phyloP scores from a whole-genome alignment of 2,329 filamentous ascomycete species.

The Aaosphaeria arxii region DNA sequence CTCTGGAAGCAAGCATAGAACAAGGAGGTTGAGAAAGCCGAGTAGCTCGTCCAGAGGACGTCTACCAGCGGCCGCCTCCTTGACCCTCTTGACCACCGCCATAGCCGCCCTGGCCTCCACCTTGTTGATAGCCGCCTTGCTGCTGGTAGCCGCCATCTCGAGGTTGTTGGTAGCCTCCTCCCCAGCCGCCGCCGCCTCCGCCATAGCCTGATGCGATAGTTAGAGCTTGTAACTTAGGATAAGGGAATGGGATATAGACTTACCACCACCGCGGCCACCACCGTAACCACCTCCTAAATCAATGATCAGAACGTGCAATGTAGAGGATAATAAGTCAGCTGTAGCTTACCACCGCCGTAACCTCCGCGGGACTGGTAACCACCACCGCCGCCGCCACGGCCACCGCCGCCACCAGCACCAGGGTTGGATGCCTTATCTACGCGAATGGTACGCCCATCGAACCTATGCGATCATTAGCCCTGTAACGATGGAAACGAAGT shows the following conservation, averaged over 20 bases:
- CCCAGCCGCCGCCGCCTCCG: slow-evolving; percentile 22
- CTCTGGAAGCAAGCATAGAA: too few relatives aligned
- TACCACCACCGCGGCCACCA: slow-evolving; percentile 17
- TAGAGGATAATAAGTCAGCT: neutral
- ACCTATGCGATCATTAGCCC: slow-evolving; percentile 52
- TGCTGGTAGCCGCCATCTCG: slow-evolving; percentile 28
- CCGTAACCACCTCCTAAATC: neutral
- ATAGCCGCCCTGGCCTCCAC: slow-evolving; percentile 23
- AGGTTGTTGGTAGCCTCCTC: slow-evolving; percentile 26
- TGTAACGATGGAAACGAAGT: neutral
- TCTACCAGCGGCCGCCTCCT: slow-evolving; percentile 33
- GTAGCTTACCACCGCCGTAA: slow-evolving; percentile 9
- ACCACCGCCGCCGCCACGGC: slow-evolving; percentile 35
- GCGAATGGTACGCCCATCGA: slow-evolving; percentile 90
- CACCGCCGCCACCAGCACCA: slow-evolving; percentile 52
- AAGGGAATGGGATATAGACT: neutral
- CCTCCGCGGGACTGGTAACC: slow-evolving; percentile 20
- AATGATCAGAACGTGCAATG: neutral
- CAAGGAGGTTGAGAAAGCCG: too few relatives aligned
- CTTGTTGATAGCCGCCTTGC: slow-evolving; percentile 18
- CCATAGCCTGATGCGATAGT: slow-evolving; percentile 16
- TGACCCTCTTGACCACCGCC: slow-evolving; percentile 23
- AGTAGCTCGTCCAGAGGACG: neutral
- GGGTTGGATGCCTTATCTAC: slow-evolving; percentile 92
- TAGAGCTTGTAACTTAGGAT: neutral